Percentiles rank a stretch among this genome's conserved stretches.
phyloP scores from a whole-genome alignment of 345 rosid species.

The Eutrema japonicum region DNA sequence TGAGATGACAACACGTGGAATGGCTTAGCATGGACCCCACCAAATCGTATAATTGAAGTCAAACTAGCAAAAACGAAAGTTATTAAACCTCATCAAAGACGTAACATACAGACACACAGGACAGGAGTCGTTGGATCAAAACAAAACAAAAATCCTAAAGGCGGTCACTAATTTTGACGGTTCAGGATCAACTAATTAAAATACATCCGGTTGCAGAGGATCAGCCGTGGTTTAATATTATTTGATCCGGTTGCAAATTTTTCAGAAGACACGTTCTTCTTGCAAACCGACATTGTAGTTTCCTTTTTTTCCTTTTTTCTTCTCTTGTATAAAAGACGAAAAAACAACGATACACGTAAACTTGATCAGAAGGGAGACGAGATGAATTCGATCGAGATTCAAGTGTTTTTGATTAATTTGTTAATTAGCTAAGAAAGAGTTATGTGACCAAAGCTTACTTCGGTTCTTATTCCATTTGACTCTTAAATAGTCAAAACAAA shows the following conservation, averaged over 20 bases:
- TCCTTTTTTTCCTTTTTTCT: slow-evolving; percentile 9
- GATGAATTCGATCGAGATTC: slow-evolving; percentile 15
- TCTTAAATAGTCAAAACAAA: too few relatives aligned
- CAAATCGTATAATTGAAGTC: slow-evolving; percentile 36
- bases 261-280: slow-evolving; percentile 31
- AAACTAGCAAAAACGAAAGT: slow-evolving; percentile 9
- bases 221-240: not conserved
- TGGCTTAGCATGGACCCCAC: slow-evolving; percentile 27
- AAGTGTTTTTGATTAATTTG: not conserved
- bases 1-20: slow-evolving; percentile 27
- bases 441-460: too few relatives aligned
- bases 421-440: too few relatives aligned
- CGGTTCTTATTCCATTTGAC: too few relatives aligned
- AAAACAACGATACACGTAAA: slow-evolving; percentile 21
- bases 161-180: slow-evolving; percentile 27
- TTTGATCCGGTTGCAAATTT: not conserved
- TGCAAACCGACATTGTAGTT: slow-evolving; percentile 37
- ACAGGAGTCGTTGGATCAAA: slow-evolving; percentile 29
- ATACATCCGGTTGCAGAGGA: slow-evolving; percentile 18
- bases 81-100: not conserved
- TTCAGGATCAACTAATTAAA: not conserved
- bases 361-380: slow-evolving; percentile 8
- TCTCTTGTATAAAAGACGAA: slow-evolving; percentile 8
- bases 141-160: not conserved
- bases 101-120: not conserved